Conservation (phyloP, 148 eudicot species). For the Fallopia convolvulus region DNA sequence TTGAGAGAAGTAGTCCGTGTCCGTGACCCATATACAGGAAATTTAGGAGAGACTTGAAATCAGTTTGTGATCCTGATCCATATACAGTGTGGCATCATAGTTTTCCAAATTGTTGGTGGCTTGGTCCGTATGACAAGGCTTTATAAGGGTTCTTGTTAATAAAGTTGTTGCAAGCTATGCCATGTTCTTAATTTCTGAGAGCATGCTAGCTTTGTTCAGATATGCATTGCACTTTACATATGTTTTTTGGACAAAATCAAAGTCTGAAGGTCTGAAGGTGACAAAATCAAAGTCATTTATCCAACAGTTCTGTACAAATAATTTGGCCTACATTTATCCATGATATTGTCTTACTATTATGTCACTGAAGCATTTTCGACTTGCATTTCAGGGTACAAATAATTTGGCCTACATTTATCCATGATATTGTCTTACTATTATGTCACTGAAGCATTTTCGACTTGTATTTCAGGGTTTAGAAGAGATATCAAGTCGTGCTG, state of each 20-base stretch:
- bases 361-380: neutral
- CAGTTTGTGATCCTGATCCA: neutral
- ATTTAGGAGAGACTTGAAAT: neutral
- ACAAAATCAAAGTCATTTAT: neutral
- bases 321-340: neutral
- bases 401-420: slow-evolving; percentile 3
- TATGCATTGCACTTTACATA: slow-evolving; percentile 1
- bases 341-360: neutral
- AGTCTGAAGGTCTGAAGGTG: too few species aligned
- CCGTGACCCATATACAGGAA: neutral
- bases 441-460: neutral
- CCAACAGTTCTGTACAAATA: slow-evolving; percentile 1
- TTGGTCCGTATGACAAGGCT: neutral
- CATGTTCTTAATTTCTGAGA: neutral
- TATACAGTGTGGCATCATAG: neutral
- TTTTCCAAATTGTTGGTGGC: neutral
- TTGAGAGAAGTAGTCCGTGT: neutral
- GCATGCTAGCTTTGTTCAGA: neutral
- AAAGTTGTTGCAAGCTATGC: neutral
- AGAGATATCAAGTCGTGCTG: slow-evolving; percentile 41
- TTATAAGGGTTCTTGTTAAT: neutral
- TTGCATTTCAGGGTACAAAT: slow-evolving; percentile 13
- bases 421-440: neutral
- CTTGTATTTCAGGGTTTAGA: slow-evolving; percentile 52
- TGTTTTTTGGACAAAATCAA: neutral